A percentile compares a stretch with the other conserved stretches of the same genome.
Evolutionary conservation across 2,329 filamentous ascomycete species (phyloP).

Genomic region (Paecilomyces variotii): DNA sequence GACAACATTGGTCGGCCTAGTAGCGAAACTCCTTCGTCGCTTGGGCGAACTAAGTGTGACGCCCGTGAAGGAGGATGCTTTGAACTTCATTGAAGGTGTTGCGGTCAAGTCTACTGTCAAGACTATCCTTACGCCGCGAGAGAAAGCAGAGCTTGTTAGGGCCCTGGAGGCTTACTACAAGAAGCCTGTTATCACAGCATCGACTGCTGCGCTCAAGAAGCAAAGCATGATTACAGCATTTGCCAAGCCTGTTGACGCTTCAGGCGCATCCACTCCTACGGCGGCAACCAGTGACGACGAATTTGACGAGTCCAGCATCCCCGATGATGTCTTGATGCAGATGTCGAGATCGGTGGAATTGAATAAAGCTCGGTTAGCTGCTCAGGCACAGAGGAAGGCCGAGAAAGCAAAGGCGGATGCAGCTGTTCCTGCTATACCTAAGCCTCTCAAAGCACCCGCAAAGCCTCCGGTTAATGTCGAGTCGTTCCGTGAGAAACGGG

Average conservation of each 20-base stretch:
- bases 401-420: conserved; percentile 13
- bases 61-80: conserved; percentile 57
- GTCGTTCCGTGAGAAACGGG: conserved; percentile 65
- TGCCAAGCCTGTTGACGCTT: conserved; percentile 26
- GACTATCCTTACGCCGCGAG: conserved; percentile 72
- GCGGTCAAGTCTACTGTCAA: conserved; percentile 51
- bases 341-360: conserved; percentile 35
- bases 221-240: conserved; percentile 36
- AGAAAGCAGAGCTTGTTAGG: conserved; percentile 71
- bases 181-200: conserved; percentile 36
- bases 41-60: conserved; percentile 68
- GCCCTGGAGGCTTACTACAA: conserved; percentile 49
- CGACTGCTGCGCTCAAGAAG: conserved; percentile 35
- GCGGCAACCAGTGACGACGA: conserved; percentile 29
- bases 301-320: conserved; percentile 31
- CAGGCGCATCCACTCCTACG: conserved; percentile 25
- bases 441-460: conserved; percentile 17
- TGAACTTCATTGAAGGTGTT: conserved; percentile 50
- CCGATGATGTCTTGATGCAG: conserved; percentile 33
- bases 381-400: conserved; percentile 20
- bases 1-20: conserved; percentile 69
- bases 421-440: conserved; percentile 16
- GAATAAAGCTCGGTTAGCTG: conserved; percentile 30
- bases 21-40: conserved; percentile 74
- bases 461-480: conserved; percentile 33